Evolutionary conservation across 1,284 basidiomycete genomes (phyloP).

Genomic region (Tremellales sp.): DNA sequence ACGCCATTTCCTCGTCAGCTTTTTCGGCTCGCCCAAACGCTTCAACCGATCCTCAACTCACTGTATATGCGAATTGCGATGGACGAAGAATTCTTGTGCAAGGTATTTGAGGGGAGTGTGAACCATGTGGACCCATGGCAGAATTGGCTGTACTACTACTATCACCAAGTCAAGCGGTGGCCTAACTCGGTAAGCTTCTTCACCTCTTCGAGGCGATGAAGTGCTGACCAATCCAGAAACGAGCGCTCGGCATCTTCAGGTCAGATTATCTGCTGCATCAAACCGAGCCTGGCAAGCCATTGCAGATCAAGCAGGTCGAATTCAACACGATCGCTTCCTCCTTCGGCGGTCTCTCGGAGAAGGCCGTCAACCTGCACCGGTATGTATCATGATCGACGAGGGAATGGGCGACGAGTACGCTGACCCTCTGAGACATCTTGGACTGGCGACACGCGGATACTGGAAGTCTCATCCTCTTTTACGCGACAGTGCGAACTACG

Average conservation of each 20-base stretch:
- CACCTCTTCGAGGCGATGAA: not conserved
- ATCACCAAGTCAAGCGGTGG: no score
- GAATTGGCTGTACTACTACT: constrained; percentile 58
- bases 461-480: constrained; percentile 60
- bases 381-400: no score
- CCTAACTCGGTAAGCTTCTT: not conserved
- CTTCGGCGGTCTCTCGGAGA: constrained; percentile 78
- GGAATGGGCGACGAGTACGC: no score
- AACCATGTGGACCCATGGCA: constrained; percentile 84
- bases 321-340: constrained; percentile 96
- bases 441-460: constrained; percentile 59
- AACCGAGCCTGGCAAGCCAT: constrained; percentile 18
- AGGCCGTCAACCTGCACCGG: constrained; percentile 72
- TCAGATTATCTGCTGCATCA: constrained; percentile 92
- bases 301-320: constrained; percentile 87
- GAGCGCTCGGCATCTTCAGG: constrained; percentile 88
- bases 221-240: constrained; percentile 53
- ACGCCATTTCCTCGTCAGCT: constrained; percentile 74
- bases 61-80: constrained; percentile 81
- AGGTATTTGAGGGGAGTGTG: constrained; percentile 77
- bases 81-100: constrained; percentile 73
- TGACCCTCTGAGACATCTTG: constrained; percentile 58
- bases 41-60: constrained; percentile 78
- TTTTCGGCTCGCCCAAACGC: constrained; percentile 62
- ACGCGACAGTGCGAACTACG: constrained; percentile 57